These are phyloP conservation scores for Pythium phragmiticola DNA, from an alignment of 352 stramenopile species.

Conservation along the genomic window DNA sequence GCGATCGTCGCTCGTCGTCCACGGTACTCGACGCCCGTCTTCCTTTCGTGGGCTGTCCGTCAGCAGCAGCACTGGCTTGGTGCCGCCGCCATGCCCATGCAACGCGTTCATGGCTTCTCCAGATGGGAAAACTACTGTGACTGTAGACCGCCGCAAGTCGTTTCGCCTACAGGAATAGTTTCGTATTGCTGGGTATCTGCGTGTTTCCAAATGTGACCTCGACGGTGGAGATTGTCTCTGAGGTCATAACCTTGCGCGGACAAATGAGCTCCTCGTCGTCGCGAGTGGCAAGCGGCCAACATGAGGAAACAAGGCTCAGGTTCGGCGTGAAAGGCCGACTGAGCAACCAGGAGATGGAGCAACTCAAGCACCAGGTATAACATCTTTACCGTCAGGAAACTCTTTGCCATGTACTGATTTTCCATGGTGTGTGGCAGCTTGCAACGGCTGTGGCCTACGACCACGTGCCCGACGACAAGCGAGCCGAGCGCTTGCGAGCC, in stretches of 20 bases:
- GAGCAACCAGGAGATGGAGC: conserved; percentile 72
- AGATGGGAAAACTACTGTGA: too few species aligned
- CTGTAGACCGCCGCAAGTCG: too few species aligned
- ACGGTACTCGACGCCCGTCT: conserved; percentile 6
- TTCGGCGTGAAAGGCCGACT: conserved; percentile 50
- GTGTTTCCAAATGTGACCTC: too few species aligned
- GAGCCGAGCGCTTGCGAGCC: conserved; percentile 17
- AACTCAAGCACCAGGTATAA: conserved; percentile 45
- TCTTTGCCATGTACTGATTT: not conserved
- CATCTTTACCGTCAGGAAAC: not conserved
- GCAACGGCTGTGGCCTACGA: conserved; percentile 57
- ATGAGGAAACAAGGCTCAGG: conserved; percentile 10
- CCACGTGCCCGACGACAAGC: conserved; percentile 36
- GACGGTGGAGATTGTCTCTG: too few species aligned
- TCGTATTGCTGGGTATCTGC: too few species aligned
- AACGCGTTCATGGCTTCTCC: not conserved
- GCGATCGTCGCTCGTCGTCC: not conserved
- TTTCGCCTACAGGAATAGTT: too few species aligned
- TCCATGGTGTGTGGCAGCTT: conserved; percentile 30
- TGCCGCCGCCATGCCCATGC: not conserved
- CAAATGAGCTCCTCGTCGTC: not conserved
- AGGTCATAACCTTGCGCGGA: too few species aligned
- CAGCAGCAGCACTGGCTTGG: conserved; percentile 21
- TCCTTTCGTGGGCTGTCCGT: conserved; percentile 27
- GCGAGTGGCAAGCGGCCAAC: not conserved